phyloP scores from a whole-genome alignment of 2,329 filamentous ascomycete genomes.

The Calycina herbarum region DNA sequence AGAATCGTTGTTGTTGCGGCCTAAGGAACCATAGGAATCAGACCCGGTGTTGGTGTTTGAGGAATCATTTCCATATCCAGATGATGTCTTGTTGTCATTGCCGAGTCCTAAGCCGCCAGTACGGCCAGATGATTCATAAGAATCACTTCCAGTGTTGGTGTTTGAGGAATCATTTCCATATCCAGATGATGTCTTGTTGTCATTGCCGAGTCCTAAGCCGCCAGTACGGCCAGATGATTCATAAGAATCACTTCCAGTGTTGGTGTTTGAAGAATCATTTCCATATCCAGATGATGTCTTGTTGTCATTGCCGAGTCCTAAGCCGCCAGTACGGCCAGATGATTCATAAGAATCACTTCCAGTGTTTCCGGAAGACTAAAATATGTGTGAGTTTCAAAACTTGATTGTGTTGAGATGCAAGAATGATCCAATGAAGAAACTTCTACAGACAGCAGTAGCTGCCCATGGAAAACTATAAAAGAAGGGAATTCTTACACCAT shows the following conservation, averaged over 20 bases:
- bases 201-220: conserved; percentile 22
- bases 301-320: conserved; percentile 20
- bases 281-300: conserved; percentile 29
- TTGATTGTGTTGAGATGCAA: not conserved
- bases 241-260: conserved; percentile 33
- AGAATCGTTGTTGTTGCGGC: conserved; percentile 1
- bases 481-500: not conserved
- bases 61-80: conserved; percentile 26
- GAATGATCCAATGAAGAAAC: not conserved
- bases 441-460: not conserved
- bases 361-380: conserved; percentile 13
- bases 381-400: not conserved
- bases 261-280: conserved; percentile 17
- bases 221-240: conserved; percentile 27
- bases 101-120: conserved; percentile 16
- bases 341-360: conserved; percentile 36
- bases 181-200: too few species aligned
- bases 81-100: conserved; percentile 23
- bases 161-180: too few species aligned
- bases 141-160: conserved; percentile 29
- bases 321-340: conserved; percentile 14
- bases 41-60: conserved; percentile 25
- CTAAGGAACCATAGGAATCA: conserved; percentile 34
- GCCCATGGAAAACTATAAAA: not conserved
- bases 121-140: conserved; percentile 31